Evolutionary conservation across 192 early-diverging fungal species (phyloP), one percentile per base, ranked within the genome.

Genomic region (Mortierella alpina): DNA sequence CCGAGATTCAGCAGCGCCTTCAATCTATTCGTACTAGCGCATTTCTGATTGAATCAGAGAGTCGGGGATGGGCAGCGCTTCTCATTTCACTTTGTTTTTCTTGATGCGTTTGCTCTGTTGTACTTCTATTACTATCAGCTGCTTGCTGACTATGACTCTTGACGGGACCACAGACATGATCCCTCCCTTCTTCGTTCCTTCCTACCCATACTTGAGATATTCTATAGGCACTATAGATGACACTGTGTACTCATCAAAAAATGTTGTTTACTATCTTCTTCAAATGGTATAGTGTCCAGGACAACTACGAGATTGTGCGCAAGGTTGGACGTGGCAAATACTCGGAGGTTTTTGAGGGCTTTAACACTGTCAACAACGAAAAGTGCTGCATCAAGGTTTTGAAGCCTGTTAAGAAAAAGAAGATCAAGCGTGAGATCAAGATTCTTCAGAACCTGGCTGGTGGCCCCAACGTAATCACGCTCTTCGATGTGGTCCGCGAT

Each of bases 321-420:
- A 99, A 99, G 85, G 92, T 99, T 62, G 98, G 98, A 39, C 95
- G 98, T 62, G 98, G 98, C 57, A 99, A 99, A 86, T 99, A 99
- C 89, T 97, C 95, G 3, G 98, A 99, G 79, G 98, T 99, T 23
- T 99, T 99, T 89, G 97, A 99, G 84, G 98, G 97, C n/a, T 88
- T 97, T 84, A 96, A 97, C 84, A 86, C 96, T 23, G 87, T 88
- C 63, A 97, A 93, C 84, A 85, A 91, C 61, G 85, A 90, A 65
- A 91, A 96, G 74, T 98, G 98, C 86, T 94, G 97, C 70, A 99
- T 99, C 90, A 99, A 99, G 88, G 98, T 97, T 14, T 87, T 99
- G 58, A 99, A 99, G 88, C 98, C 98, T 6, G 96, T 99, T 73
- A 99, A 99, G 89, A 99, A 99, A 91, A 98, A 98, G 93, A 99